A percentile compares a stretch with the other conserved stretches of the same genome.
Conservation (phyloP, 352 stramenopile genomes). For the Globisporangium polare region DNA sequence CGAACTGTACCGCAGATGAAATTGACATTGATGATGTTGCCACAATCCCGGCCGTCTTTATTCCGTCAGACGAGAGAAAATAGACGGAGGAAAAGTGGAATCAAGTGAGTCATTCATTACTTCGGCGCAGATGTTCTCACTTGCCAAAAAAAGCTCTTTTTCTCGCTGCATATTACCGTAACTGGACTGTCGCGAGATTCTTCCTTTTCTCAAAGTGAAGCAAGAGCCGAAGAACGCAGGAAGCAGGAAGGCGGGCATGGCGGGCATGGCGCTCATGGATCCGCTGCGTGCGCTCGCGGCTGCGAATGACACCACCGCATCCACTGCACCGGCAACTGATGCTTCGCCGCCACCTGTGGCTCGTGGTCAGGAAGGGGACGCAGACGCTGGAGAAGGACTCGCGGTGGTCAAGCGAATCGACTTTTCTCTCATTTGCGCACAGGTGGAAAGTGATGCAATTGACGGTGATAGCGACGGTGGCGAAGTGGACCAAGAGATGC, state of each 20-base stretch:
- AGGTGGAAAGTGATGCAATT: background rate
- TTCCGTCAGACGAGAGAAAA: too few relatives aligned
- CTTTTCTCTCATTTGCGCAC: constrained; percentile 17
- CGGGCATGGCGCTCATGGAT: background rate
- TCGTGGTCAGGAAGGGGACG: background rate
- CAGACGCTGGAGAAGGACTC: constrained; percentile 20
- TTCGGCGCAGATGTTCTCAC: too few relatives aligned
- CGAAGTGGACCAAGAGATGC: constrained; percentile 13
- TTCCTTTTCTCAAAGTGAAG: background rate
- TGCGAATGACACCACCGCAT: background rate
- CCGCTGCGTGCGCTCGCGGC: background rate
- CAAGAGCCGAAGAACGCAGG: background rate
- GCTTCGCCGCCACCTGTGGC: background rate
- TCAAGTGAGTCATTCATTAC: too few relatives aligned
- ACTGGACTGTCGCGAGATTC: too few relatives aligned
- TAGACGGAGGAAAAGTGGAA: too few relatives aligned
- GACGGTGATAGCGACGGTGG: background rate
- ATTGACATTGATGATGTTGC: too few relatives aligned
- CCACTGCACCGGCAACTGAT: background rate
- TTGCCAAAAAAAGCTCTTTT: too few relatives aligned
- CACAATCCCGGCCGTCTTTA: too few relatives aligned
- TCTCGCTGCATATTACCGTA: too few relatives aligned
- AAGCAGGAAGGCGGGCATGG: background rate
- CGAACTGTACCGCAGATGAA: too few relatives aligned
- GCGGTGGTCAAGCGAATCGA: constrained; percentile 24